phyloP scores from a whole-genome alignment of 2,329 filamentous ascomycete species.

The Scedosporium dehoogii region DNA sequence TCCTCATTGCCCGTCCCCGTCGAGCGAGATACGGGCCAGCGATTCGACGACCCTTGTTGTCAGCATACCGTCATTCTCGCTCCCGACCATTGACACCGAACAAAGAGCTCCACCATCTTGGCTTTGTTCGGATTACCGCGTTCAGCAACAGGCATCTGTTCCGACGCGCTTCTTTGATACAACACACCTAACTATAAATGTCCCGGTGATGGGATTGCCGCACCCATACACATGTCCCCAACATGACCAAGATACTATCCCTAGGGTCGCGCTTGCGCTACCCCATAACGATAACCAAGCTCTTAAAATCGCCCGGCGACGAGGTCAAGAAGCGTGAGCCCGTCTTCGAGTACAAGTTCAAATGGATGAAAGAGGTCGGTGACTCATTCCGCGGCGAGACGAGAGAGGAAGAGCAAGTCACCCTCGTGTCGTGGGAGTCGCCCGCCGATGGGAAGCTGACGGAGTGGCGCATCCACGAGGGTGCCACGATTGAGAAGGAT shows the following conservation, averaged over 20 bases:
- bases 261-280: slow-evolving; percentile 66
- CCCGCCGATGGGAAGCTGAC: slow-evolving; percentile 71
- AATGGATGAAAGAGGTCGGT: slow-evolving; percentile 66
- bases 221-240: slow-evolving; percentile 10
- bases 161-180: neutral
- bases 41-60: neutral
- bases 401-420: slow-evolving; percentile 59
- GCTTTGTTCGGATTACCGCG: neutral
- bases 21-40: no score
- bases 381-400: slow-evolving; percentile 52
- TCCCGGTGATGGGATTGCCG: slow-evolving; percentile 3
- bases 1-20: no score
- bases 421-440: slow-evolving; percentile 68
- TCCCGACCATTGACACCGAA: neutral
- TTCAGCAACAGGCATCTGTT: neutral
- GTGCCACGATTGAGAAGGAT: slow-evolving; percentile 51
- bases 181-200: neutral
- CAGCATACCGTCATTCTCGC: neutral
- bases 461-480: slow-evolving; percentile 64
- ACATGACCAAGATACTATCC: slow-evolving; percentile 37
- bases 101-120: neutral
- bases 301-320: slow-evolving; percentile 69
- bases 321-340: slow-evolving; percentile 64
- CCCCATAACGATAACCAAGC: slow-evolving; percentile 82
- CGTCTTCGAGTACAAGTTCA: slow-evolving; percentile 81